Base-by-base conservation (phyloP, 2,329 filamentous ascomycete species). In the Pseudogymnoascus sp. region DNA sequence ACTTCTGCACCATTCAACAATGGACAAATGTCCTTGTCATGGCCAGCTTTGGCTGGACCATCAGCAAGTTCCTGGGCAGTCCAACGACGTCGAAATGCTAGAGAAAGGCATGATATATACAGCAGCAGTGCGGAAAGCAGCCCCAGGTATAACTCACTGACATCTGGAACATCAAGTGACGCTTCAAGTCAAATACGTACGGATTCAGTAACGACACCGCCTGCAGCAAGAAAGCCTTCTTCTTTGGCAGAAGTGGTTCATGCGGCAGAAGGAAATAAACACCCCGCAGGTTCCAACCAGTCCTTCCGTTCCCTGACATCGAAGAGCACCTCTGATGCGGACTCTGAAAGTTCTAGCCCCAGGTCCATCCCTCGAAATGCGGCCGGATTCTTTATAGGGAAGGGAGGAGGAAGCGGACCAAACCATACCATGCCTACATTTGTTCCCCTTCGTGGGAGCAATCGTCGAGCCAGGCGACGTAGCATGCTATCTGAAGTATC, bases 401-500 rank as follows among this genome's bases (percentile, higher is more conserved):
- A 56, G 19, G 8, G 26, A 19, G 26, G 7, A 33, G 26, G 26
- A 16, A 19, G 10, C n/a, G 47, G 47, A 6, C 26, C 26, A 11
- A 56, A 33, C 26, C 47, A 56, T 33, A 47, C 62, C 6, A 38
- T 35, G 16, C 35, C 64, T 24, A 24, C 64, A 13, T 65, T 65
- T 16, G 66, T 64, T 37, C 67, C 64, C 1, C 60, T 67, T 1
- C 61, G 47, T 26, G 65, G 63, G 59, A 64, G 21, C 16, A 59
- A 42, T 6, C 66, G 35, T 16, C 35, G 64, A 24, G 38, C 65
- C 1, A 44, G 66, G 60, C 65, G 70, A n/a, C 68, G 61, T 42
- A 71, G 69, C 50, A 63, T 65, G 63, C 66, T 72, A 7, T 72
- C 71, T 1, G 71, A 72, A 61, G 65, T 72, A 8, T 68, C 50